Conservation (phyloP, 495 filamentous ascomycete genomes). For the Hypomontagnella monticulosa region DNA sequence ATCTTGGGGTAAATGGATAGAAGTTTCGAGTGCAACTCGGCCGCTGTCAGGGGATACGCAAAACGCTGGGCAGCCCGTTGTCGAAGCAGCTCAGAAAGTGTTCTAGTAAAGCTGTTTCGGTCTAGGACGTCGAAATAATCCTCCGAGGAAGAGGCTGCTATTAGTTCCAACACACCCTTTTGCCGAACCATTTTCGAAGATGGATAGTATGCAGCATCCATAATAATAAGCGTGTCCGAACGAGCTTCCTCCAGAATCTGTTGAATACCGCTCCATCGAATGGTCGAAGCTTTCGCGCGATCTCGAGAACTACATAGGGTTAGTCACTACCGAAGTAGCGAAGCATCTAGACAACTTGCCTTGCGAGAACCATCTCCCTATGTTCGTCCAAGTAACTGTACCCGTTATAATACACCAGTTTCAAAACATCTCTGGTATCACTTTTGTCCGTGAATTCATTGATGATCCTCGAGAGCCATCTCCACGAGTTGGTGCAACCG, state of each 20-base stretch:
- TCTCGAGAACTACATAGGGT: constrained; percentile 50
- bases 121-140: constrained; percentile 54
- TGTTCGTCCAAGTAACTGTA: constrained; percentile 57
- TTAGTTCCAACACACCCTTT: constrained; percentile 57
- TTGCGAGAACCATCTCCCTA: constrained; percentile 59
- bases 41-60: constrained; percentile 52
- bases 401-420: constrained; percentile 60
- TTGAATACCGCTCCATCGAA: constrained; percentile 60
- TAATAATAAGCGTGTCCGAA: constrained; percentile 59
- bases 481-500: constrained; percentile 52
- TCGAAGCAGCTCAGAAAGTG: constrained; percentile 53
- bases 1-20: constrained; percentile 54
- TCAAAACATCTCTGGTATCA: constrained; percentile 57
- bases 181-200: constrained; percentile 52
- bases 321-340: constrained; percentile 19
- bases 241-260: constrained; percentile 56
- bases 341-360: constrained; percentile 42
- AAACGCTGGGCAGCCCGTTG: constrained; percentile 51
- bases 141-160: constrained; percentile 58
- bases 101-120: constrained; percentile 56
- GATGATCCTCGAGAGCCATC: constrained; percentile 54
- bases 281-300: constrained; percentile 49
- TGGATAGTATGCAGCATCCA: constrained; percentile 61
- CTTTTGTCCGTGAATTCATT: constrained; percentile 55
- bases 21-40: constrained; percentile 58